Evolutionary conservation across 2,329 filamentous ascomycete species (phyloP).

Genomic region (Xylariaceae sp.): DNA sequence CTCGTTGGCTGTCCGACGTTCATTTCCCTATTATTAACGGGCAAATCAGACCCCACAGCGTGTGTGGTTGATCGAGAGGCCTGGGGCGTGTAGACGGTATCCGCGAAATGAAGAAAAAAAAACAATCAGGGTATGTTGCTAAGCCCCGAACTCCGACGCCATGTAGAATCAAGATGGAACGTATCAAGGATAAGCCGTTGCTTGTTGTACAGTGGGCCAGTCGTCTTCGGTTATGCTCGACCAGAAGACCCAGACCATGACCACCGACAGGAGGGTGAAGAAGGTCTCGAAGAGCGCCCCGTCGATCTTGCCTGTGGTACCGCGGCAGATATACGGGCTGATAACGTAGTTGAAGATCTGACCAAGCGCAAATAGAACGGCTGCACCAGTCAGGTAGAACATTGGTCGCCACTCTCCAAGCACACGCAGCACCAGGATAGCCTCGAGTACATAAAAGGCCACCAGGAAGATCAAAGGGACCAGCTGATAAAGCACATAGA

Average conservation of each 20-base stretch:
- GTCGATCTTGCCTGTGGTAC: constrained; percentile 80
- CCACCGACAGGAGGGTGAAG: constrained; percentile 80
- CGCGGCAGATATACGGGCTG: constrained; percentile 83
- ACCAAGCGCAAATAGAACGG: constrained; percentile 78
- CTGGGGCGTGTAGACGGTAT: constrained; percentile 12
- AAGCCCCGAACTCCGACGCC: constrained; percentile 31
- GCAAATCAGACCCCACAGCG: constrained; percentile 20
- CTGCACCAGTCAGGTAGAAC: constrained; percentile 73
- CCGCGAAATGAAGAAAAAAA: constrained; percentile 25
- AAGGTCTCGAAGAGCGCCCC: constrained; percentile 88
- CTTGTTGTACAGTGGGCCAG: constrained; percentile 62
- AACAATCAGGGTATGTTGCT: constrained; percentile 31
- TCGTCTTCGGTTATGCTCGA: constrained; percentile 98
- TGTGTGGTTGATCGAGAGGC: constrained; percentile 9
- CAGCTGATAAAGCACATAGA: constrained; percentile 93
- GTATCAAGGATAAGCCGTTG: constrained; percentile 34
- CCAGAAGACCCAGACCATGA: constrained; percentile 92
- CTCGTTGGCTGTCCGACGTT: no score
- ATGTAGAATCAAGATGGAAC: constrained; percentile 16
- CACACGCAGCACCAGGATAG: constrained; percentile 75
- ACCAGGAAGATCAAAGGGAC: constrained; percentile 85
- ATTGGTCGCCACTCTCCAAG: constrained; percentile 89
- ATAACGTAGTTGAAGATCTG: constrained; percentile 96
- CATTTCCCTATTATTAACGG: constrained; percentile 3
- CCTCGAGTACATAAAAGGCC: constrained; percentile 77